Evolutionary conservation across 2,329 filamentous ascomycete species (phyloP), one percentile per base, ranked within the genome.

Genomic region (Arachnomyces sp.): DNA sequence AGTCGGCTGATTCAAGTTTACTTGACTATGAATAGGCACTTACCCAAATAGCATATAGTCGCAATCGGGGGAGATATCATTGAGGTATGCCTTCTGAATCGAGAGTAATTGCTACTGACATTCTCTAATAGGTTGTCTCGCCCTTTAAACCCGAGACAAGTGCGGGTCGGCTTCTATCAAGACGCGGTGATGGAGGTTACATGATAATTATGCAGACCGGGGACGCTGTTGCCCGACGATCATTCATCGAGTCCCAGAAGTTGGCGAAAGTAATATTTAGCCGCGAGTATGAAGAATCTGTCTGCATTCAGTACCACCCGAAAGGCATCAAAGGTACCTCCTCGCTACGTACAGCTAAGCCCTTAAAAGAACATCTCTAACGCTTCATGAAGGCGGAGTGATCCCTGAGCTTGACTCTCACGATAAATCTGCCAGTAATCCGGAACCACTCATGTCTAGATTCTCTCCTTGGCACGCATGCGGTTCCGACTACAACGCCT

Each of bases 181-280:
- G 66, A 48, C 57, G 59, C 20, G 64, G 65, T 7, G 62, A 68
- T 40, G 65, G 66, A 6, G 67, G 67, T 3, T 71, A 70, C 47
- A 71, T 70, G 65, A 59, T 68, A 40, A 68, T 68, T 38, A 70
- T 71, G 66, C 66, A 70, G 45, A 69, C 61, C 2, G 46, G 52
- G 7, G 60, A 68, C 36, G 67, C 67, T 5, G 48, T 44, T 14
- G 52, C 53, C 34, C 56, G 62, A 15, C 56, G 60, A 16, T 44
- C 55, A 36, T 52, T 63, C 43, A 65, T 71, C 18, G 58, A 65
- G 38, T 45, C 51, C 0, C 54, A 56, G 2, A 45, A 48, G 0
- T 44, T 68, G 15, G 50, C 53, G 0, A 65, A 57, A 32, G 59
- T 67, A 2, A 66, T 69, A 4, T 64, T 56, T 34, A 48, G 44